These are phyloP conservation scores for Whalleya microplaca DNA, from an alignment of 2,329 filamentous ascomycete species.

Conservation along the genomic window DNA sequence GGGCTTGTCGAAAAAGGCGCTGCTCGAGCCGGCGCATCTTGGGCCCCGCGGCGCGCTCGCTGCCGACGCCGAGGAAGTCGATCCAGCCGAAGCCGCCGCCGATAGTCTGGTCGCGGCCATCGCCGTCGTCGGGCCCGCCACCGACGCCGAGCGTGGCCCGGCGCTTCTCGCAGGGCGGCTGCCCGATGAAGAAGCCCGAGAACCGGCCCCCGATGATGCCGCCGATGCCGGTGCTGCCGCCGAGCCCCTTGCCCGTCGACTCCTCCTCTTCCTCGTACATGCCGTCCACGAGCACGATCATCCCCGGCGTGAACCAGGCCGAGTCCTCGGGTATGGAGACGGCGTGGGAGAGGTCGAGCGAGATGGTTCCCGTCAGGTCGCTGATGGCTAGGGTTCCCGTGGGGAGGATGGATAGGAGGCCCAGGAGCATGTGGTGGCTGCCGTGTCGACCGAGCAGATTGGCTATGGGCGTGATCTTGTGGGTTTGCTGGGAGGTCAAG, in stretches of 20 bases:
- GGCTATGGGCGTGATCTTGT: slow-evolving; percentile 87
- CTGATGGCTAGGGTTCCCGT: slow-evolving; percentile 81
- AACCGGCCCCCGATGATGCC: slow-evolving; percentile 93
- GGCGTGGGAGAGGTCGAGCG: slow-evolving; percentile 79
- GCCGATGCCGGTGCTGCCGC: slow-evolving; percentile 80
- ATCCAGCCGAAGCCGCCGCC: slow-evolving; percentile 94
- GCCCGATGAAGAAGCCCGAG: slow-evolving; percentile 85
- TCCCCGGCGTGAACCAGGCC: slow-evolving; percentile 91
- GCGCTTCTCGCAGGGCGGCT: slow-evolving; percentile 87
- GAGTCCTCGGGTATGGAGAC: slow-evolving; percentile 82
- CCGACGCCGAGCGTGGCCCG: slow-evolving; percentile 76
- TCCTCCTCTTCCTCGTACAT: slow-evolving; percentile 94
- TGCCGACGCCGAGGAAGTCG: slow-evolving; percentile 90
- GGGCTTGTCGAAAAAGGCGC: slow-evolving; percentile 57
- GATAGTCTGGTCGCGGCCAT: slow-evolving; percentile 62
- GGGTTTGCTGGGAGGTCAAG: slow-evolving; percentile 62
- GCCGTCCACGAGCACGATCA: slow-evolving; percentile 93
- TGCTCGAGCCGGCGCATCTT: slow-evolving; percentile 83
- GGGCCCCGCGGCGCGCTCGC: slow-evolving; percentile 78
- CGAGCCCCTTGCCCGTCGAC: slow-evolving; percentile 68
- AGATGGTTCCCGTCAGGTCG: slow-evolving; percentile 86
- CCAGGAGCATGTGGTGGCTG: slow-evolving; percentile 82
- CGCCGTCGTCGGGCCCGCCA: slow-evolving; percentile 59
- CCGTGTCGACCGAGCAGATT: slow-evolving; percentile 79
- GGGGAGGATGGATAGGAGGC: slow-evolving; percentile 78